These are phyloP conservation scores for Lyophyllum atratum DNA, from an alignment of 768 basidiomycete genomes.

Conservation along the genomic window DNA sequence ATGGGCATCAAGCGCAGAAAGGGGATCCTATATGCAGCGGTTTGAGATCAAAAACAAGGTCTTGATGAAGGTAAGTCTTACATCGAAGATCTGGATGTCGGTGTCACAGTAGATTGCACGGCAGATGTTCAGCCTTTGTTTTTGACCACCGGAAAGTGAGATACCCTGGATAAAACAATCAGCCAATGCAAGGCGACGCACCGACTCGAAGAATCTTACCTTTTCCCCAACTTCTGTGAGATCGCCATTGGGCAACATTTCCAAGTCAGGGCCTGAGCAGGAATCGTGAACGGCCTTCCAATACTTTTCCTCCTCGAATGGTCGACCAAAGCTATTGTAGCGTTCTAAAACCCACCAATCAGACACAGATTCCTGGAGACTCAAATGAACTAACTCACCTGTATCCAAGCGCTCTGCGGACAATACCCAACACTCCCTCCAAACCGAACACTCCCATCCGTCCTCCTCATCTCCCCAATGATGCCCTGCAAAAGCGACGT, in stretches of 20 bases:
- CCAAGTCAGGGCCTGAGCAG: constrained; percentile 79
- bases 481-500: constrained; percentile 72
- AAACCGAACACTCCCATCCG: constrained; percentile 65
- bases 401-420: constrained; percentile 90
- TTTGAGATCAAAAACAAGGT: background rate
- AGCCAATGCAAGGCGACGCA: background rate
- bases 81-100: constrained; percentile 89
- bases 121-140: constrained; percentile 83
- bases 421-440: constrained; percentile 82
- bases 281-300: constrained; percentile 80
- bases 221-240: constrained; percentile 84
- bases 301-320: constrained; percentile 80
- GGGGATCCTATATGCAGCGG: constrained; percentile 55
- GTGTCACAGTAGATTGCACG: constrained; percentile 85
- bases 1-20: constrained; percentile 91
- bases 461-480: constrained; percentile 82
- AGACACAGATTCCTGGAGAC: constrained; percentile 3
- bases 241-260: constrained; percentile 76
- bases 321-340: constrained; percentile 87
- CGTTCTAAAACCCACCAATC: constrained; percentile 47
- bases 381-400: constrained; percentile 39
- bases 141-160: constrained; percentile 80
- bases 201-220: constrained; percentile 19
- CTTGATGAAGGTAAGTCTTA: constrained; percentile 12
- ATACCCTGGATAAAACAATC: constrained; percentile 56